Conservation (phyloP, 345 rosid species). For the Melastoma malabathricum region DNA sequence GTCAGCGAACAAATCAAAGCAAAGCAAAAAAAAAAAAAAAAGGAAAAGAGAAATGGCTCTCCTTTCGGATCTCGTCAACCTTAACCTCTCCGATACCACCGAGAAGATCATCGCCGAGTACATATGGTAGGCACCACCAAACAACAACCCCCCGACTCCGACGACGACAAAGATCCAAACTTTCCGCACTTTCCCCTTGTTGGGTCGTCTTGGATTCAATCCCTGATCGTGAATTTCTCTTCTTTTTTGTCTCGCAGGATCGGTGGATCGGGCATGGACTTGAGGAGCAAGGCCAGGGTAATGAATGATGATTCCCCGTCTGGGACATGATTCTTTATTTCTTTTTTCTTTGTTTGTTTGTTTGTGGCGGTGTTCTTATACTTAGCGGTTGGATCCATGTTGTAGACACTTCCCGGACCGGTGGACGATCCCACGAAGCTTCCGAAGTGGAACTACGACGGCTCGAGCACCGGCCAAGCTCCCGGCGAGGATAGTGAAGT, state of each 20-base stretch:
- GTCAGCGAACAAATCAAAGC: too few species aligned
- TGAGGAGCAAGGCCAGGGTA: constrained; percentile 75
- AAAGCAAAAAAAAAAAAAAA: too few species aligned
- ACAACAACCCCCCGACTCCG: neutral
- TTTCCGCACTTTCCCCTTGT: neutral
- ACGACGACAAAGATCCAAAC: too few species aligned
- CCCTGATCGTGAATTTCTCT: neutral
- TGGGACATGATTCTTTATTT: neutral
- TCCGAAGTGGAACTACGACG: constrained; percentile 81
- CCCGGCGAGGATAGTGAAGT: constrained; percentile 74
- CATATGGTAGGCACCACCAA: constrained; percentile 48
- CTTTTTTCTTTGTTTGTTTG: neutral
- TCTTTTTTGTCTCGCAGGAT: constrained; percentile 23
- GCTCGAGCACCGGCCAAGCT: constrained; percentile 71
- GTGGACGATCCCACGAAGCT: constrained; percentile 45
- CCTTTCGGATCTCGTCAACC: constrained; percentile 69
- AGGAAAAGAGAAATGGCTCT: constrained; percentile 29
- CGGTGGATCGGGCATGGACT: constrained; percentile 67
- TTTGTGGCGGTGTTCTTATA: neutral
- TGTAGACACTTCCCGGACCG: constrained; percentile 45
- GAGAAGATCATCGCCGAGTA: constrained; percentile 82
- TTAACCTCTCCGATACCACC: constrained; percentile 60
- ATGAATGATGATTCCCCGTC: too few species aligned
- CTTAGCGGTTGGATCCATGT: neutral
- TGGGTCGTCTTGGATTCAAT: neutral